Evolutionary conservation across 441 rosid species (phyloP).

Genomic region (Oxalis stricta): DNA sequence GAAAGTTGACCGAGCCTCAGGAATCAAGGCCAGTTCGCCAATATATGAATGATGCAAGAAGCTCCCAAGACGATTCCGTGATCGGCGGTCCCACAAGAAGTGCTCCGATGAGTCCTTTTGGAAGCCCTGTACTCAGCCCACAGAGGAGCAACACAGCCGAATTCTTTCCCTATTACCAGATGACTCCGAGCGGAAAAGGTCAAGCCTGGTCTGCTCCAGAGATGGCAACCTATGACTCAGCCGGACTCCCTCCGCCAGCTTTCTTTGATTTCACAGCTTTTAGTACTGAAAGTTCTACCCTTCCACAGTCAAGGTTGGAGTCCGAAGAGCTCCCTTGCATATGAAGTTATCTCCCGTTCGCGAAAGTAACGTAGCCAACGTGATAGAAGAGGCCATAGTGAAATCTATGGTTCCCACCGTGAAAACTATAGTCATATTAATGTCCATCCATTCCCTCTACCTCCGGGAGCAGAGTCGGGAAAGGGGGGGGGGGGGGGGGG

Average conservation of each 20-base stretch:
- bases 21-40: conserved; percentile 17
- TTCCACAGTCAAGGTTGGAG: conserved; percentile 58
- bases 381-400: conserved; percentile 3
- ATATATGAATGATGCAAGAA: conserved; percentile 16
- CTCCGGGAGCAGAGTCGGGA: conserved; percentile 71
- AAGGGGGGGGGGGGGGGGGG: conserved; percentile 95
- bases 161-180: conserved; percentile 24
- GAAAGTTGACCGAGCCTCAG: conserved; percentile 26
- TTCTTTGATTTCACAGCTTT: conserved; percentile 32
- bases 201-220: conserved; percentile 84
- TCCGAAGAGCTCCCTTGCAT: conserved; percentile 42
- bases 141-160: conserved; percentile 25
- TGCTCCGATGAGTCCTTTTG: conserved; percentile 50
- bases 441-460: conserved; percentile 87
- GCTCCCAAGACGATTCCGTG: conserved; percentile 24
- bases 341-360: conserved; percentile 28
- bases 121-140: conserved; percentile 54
- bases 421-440: conserved; percentile 10
- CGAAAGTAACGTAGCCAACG: background rate
- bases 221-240: conserved; percentile 36
- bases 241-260: conserved; percentile 53
- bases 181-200: conserved; percentile 34
- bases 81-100: conserved; percentile 39
- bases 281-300: conserved; percentile 60
- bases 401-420: background rate